Base-by-base conservation (phyloP, 2,329 filamentous ascomycete genomes). In the Trichoderma asperellum region DNA sequence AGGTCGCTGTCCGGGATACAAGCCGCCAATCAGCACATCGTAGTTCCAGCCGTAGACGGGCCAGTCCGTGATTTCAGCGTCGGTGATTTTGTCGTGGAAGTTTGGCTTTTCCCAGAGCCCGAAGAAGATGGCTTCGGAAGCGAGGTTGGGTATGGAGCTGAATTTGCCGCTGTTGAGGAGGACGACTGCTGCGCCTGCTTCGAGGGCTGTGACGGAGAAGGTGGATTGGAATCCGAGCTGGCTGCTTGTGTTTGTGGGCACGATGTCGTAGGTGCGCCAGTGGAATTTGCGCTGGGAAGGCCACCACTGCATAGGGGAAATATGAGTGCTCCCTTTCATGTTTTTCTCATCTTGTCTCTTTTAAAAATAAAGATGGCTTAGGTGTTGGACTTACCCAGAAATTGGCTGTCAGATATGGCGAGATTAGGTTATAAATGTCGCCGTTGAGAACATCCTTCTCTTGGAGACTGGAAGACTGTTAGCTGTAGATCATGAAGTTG, bases 41-140 rank as follows among this genome's bases (percentile, higher is more conserved):
- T 86, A 85, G 76, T 85, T 85, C 79, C 81, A 85, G 12, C 84
- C 84, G 71, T 85, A 85, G 32, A 86, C 84, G 18, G 84, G 84
- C 83, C 83, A 86, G 4, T 77, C 71, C 0, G 73, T 73, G 68
- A 86, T 81, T n/a, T 77, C 71, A 64, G 78, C 67, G 75, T 83
- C 78, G 35, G 82, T 85, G 16, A 76, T 79, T 78, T 85, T 86
- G 69, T 86, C 83, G 70, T 78, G 83, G 76, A 86, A 86, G 76
- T 86, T 86, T 68, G 84, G 84, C 62, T 79, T 77, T n/a, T 80
- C 79, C 84, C 84, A 86, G 6, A 81, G 74, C 4, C 75, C 75
- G 72, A 86, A 86, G 73, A 85, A 84, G 69, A 83, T 83, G 29
- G 80, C 81, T 73, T 86, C 84, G 47, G 82, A 81, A 12, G 83